Base-by-base conservation (phyloP, 371 early-diverging fungal species). In the Nosema muscidifuracis region DNA sequence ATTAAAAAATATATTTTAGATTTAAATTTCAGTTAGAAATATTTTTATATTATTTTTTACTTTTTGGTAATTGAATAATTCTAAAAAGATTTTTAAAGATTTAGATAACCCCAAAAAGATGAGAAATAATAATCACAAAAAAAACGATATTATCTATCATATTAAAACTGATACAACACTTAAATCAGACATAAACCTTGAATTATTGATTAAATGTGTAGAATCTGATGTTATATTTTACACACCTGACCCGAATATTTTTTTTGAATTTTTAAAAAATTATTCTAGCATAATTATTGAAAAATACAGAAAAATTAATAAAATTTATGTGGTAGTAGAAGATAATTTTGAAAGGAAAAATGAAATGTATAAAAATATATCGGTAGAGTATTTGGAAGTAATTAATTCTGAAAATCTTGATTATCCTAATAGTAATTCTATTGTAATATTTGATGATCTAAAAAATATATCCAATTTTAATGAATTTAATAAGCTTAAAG, bases 181-280 rank as follows among this genome's bases (percentile, higher is more conserved):
- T 4, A 10, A 4, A 10, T 47, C 47, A 10, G 18, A 13, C n/a
- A 6, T 47, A 12, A 47, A 47, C n/a, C n/a, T 47, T 4, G 47
- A 47, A 20, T n/a, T 47, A 4, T 47, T 47, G n/a, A 10, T 47
- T n/a, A 47, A 47, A n/a, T 12, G 10, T 6, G 3, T 47, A n/a
- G 47, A 47, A n/a, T 47, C n/a, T 12, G 47, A 47, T 47, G 47
- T 47, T 47, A 47, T 47, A 4, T 47, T 47, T 47, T 47, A 47
- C 20, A 10, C n/a, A n/a, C 47, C 47, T 10, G 47, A 47, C n/a
- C n/a, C 47, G 4, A n/a, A 3, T 6, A n/a, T 47, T 10, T n/a
- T 47, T 47, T n/a, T 20, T 10, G n/a, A 47, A 4, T 47, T 47
- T 20, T n/a, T 47, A 47, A 47, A 47, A 47, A 10, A n/a, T 47